A percentile compares a stretch with the other conserved stretches of the same genome.
phyloP scores from a whole-genome alignment of 805 yeast species.

The Debaryomyces prosopidis region DNA sequence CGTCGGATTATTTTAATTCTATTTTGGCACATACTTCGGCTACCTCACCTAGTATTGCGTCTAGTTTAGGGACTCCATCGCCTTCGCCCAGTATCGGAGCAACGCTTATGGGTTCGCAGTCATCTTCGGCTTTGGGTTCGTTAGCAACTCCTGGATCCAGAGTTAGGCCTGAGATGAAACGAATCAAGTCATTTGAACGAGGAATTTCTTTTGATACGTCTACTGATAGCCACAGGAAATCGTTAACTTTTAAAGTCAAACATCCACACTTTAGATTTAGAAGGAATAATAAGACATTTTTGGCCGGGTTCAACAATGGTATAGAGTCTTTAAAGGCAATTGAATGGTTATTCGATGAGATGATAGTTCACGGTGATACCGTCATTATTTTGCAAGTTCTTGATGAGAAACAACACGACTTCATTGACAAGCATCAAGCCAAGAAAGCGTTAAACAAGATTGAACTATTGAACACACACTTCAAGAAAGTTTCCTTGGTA shows the following conservation, averaged over 20 bases:
- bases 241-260: slow-evolving; percentile 40
- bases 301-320: slow-evolving; percentile 41
- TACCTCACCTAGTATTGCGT: slow-evolving; percentile 9
- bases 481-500: slow-evolving; percentile 37
- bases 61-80: slow-evolving; percentile 7
- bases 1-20: slow-evolving; percentile 12
- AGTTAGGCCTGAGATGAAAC: slow-evolving; percentile 11
- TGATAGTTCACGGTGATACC: slow-evolving; percentile 45
- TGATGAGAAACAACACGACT: slow-evolving; percentile 30
- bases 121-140: slow-evolving; percentile 6
- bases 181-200: slow-evolving; percentile 29
- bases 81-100: slow-evolving; percentile 9
- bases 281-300: slow-evolving; percentile 43
- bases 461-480: slow-evolving; percentile 34
- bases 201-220: slow-evolving; percentile 45
- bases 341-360: slow-evolving; percentile 46
- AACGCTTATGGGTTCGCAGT: slow-evolving; percentile 5
- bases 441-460: slow-evolving; percentile 27
- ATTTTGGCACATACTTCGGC: slow-evolving; percentile 5
- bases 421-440: slow-evolving; percentile 31
- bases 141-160: slow-evolving; percentile 1
- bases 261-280: slow-evolving; percentile 45
- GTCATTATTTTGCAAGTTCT: slow-evolving; percentile 41
- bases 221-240: slow-evolving; percentile 28
- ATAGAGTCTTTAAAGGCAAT: slow-evolving; percentile 39